Evolutionary conservation across 1,284 basidiomycete genomes (phyloP), one percentile per base, ranked within the genome.

Genomic region (Omphalotus olearius): DNA sequence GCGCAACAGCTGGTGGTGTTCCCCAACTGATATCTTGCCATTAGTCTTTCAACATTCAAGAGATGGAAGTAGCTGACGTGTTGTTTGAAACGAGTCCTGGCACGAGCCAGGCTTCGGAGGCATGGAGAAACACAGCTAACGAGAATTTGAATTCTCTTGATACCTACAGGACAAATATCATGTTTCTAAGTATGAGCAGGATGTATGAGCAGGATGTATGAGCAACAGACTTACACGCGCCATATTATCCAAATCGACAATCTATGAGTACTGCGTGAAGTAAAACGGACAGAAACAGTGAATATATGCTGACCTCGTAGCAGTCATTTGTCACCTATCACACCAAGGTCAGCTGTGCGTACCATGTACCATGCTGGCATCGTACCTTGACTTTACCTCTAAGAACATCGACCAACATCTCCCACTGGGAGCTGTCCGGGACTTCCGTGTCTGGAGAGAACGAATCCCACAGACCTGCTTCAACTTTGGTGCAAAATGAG

Each of bases 391-490:
- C 87, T 56, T 76, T 81, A 1, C 89, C 90, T 42, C 93, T 75
- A 45, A 96, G 73, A 13, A 93, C 84, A 54, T 94, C 92, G 2
- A 91, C 83, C 16, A 95, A 69, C 30, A 83, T 78, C 62, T 95
- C 91, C 79, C 84, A 89, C 60, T 87, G 78, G 30, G 88, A 69
- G 57, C 82, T 80, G 35, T 88, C 81, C 0, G 92, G 92, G 67
- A 90, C 92, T 1, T 68, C 10, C 2, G 37, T 14, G 14, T 18
- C 62, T n/a, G 69, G 75, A 56, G 69, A 52, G 5, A 84, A 66
- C 4, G 71, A 69, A 26, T 80, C 75, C 82, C 86, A 91, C 16
- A 80, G 61, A 0, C 84, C 82, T 1, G 73, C 68, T 47, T 78
- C 68, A 0, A 73, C 85, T 50, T 79, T 79, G 4, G 67, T 64